These are phyloP conservation scores for Conticribra guillardii DNA, from an alignment of 108 stramenopile genomes.

Conservation along the genomic window DNA sequence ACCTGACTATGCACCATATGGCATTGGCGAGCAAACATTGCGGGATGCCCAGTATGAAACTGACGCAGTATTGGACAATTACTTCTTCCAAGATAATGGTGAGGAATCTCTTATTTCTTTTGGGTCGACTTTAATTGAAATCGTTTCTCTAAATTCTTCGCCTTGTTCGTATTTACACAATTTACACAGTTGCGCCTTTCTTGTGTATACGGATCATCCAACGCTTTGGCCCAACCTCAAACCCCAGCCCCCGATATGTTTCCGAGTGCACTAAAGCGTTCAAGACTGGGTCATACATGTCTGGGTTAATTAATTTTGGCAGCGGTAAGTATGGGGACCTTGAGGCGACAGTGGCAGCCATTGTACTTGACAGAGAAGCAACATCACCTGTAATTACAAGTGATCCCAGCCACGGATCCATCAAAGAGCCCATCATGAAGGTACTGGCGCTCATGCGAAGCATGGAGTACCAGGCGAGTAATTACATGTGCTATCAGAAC, in stretches of 20 bases:
- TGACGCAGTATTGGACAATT: conserved; percentile 28
- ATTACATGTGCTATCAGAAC: neutral
- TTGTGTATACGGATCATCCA: conserved; percentile 62
- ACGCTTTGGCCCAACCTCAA: conserved; percentile 55
- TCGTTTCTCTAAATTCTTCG: too few species aligned
- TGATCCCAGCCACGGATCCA: conserved; percentile 66
- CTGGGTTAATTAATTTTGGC: conserved; percentile 46
- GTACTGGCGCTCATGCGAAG: conserved; percentile 58
- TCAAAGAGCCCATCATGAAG: conserved; percentile 69
- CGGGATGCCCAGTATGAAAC: conserved; percentile 74
- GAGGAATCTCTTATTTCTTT: too few species aligned
- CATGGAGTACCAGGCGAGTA: conserved; percentile 46
- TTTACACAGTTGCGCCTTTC: conserved; percentile 74
- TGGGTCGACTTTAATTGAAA: too few species aligned
- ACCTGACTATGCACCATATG: conserved; percentile 27
- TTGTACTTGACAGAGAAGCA: conserved; percentile 67
- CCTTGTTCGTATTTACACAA: too few species aligned
- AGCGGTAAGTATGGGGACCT: conserved; percentile 59
- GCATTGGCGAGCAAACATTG: conserved; percentile 40
- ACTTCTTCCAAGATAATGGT: too few species aligned
- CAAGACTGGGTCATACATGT: conserved; percentile 53
- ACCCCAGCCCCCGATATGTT: conserved; percentile 71
- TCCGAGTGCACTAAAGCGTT: conserved; percentile 56
- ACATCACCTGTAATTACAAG: conserved; percentile 39
- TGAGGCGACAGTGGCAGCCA: conserved; percentile 58